A percentile compares a stretch with the other conserved stretches of the same genome.
Conservation (phyloP, 106 monocot genomes). For the Cymbidium sinense region DNA sequence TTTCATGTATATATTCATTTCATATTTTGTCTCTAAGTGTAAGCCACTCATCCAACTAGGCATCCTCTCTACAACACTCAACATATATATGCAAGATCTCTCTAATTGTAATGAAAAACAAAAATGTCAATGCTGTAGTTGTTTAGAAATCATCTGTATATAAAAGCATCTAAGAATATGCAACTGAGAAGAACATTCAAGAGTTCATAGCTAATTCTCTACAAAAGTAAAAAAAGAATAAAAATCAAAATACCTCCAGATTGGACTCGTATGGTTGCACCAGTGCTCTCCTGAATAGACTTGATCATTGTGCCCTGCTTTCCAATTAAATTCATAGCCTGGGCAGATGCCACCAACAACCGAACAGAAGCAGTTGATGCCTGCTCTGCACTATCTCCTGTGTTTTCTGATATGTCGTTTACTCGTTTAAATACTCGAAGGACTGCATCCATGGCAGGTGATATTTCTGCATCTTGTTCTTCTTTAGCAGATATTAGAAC, state of each 20-base stretch:
- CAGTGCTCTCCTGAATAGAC: slow-evolving; percentile 71
- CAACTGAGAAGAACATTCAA: not conserved
- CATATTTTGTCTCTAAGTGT: no score
- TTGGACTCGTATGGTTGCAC: slow-evolving; percentile 56
- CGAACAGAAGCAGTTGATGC: slow-evolving; percentile 27
- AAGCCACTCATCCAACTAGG: no score
- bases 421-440: slow-evolving; percentile 75
- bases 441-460: slow-evolving; percentile 82
- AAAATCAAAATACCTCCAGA: slow-evolving; percentile 52
- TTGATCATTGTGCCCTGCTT: slow-evolving; percentile 75
- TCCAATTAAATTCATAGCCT: slow-evolving; percentile 82
- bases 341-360: slow-evolving; percentile 57
- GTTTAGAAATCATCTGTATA: not conserved
- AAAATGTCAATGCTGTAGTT: not conserved
- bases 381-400: slow-evolving; percentile 20
- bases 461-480: slow-evolving; percentile 61
- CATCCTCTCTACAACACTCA: no score
- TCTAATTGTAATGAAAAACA: not conserved
- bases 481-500: slow-evolving; percentile 83
- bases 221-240: not conserved
- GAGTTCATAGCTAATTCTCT: not conserved
- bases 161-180: not conserved
- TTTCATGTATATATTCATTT: no score
- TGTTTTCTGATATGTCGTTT: slow-evolving; percentile 47
- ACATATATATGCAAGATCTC: not conserved